Evolutionary conservation across 805 yeast species (phyloP), one percentile per base, ranked within the genome.

Genomic region (Candida vaughaniae): DNA sequence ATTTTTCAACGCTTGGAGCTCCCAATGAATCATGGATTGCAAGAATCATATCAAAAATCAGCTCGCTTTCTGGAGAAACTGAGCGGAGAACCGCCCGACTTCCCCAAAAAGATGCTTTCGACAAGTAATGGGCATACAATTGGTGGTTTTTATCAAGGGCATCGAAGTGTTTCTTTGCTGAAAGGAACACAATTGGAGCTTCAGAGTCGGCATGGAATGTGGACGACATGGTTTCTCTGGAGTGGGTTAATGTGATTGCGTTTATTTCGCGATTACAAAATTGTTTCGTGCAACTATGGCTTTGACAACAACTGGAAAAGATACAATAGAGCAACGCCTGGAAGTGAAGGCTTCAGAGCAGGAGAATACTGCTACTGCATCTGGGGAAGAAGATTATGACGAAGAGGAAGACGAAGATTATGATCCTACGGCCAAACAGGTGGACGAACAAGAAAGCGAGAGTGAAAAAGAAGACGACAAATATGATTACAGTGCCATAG

Each of bases 91-190:
- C 86, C 5, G 81, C 85, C 45, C 93, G 70, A 8, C 93, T 74
- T 25, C 96, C 96, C 62, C 78, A 78, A 56, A 85, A 95, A 29
- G 89, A 78, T 2, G 95, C 96, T 52, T 82, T 77, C 26, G 90
- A 78, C 60, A 88, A 77, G 57, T 79, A 80, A 63, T 88, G 95
- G 15, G 96, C 95, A 54, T 88, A 88, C 26, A 52, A 44, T 39
- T 72, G 69, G 55, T 85, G 76, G 45, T 82, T 82, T 6, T 65
- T 60, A 11, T 84, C 71, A 51, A 88, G 69, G 31, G 77, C 77
- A 12, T 80, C 79, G 49, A 88, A 86, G 59, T 77, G 89, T 27
- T 69, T 63, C 47, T 77, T 78, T 16, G 93, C 89, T 2, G 82
- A 71, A 22, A 88, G 60, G 16, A 50, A 25, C 4, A 67, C 56